These are phyloP conservation scores for Serendipita sp. DNA, from an alignment of 768 basidiomycete species.

Conservation along the genomic window DNA sequence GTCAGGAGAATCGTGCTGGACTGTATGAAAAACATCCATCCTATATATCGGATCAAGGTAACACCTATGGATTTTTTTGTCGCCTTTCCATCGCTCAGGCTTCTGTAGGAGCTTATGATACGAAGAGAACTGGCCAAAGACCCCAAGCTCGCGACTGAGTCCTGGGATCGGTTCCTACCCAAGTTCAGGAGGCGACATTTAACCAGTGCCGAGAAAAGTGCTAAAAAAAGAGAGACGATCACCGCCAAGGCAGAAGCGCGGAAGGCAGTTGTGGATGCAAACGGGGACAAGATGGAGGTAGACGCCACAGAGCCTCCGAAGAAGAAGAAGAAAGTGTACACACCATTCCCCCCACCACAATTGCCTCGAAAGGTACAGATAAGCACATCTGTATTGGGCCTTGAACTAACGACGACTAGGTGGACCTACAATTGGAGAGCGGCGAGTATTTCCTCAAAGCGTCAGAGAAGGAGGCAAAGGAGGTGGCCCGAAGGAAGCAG, in stretches of 20 bases:
- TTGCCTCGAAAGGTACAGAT: slow-evolving; percentile 66
- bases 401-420: slow-evolving; percentile 22
- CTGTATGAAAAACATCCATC: slow-evolving; percentile 99
- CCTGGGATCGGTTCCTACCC: slow-evolving; percentile 95
- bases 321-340: slow-evolving; percentile 76
- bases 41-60: slow-evolving; percentile 97
- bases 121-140: slow-evolving; percentile 95
- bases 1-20: slow-evolving; percentile 92
- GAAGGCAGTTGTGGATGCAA: slow-evolving; percentile 45
- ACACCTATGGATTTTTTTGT: slow-evolving; percentile 5
- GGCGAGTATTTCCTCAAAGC: slow-evolving; percentile 98
- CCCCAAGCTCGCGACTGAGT: slow-evolving; percentile 82
- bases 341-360: slow-evolving; percentile 97
- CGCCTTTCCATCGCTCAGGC: background rate
- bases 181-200: slow-evolving; percentile 88
- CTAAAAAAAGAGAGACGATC: slow-evolving; percentile 65
- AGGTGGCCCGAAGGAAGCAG: slow-evolving; percentile 53
- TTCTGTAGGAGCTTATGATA: slow-evolving; percentile 84
- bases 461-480: slow-evolving; percentile 65
- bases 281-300: slow-evolving; percentile 15
- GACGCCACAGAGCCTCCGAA: slow-evolving; percentile 11
- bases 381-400: background rate
- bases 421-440: slow-evolving; percentile 87
- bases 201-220: slow-evolving; percentile 86
- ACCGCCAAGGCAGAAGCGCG: slow-evolving; percentile 46